Percentiles rank a stretch among this genome's conserved stretches.
Evolutionary conservation across 2,329 filamentous ascomycete genomes (phyloP).

Genomic region (Alternaria gansuensis): DNA sequence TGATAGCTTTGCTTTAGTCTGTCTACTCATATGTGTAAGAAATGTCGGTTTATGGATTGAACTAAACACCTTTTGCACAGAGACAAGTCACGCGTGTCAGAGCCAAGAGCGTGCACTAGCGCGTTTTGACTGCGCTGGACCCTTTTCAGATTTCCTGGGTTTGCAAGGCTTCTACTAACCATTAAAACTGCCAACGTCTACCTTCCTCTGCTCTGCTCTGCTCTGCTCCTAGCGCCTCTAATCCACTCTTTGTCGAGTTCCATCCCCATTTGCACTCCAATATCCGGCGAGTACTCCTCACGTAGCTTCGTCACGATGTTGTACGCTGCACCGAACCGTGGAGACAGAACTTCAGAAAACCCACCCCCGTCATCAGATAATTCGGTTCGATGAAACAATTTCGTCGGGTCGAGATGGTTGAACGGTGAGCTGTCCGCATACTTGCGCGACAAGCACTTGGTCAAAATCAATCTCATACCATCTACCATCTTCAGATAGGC

Average conservation of each 20-base stretch:
- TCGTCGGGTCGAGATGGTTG: neutral
- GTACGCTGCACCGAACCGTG: neutral
- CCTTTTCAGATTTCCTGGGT: neutral
- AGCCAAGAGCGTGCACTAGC: neutral
- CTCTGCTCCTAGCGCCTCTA: neutral
- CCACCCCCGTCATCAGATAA: neutral
- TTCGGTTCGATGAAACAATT: neutral
- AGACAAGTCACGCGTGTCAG: neutral
- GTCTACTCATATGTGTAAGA: neutral
- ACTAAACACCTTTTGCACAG: no score
- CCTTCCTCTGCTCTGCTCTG: neutral
- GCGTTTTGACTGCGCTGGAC: neutral
- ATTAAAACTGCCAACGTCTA: neutral
- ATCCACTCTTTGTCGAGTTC: neutral
- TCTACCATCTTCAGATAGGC: neutral
- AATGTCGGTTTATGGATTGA: neutral
- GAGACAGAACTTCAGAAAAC: neutral
- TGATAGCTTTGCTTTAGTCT: neutral
- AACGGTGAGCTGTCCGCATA: neutral
- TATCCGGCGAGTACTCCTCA: neutral
- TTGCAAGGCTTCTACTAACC: neutral
- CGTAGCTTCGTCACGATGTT: neutral
- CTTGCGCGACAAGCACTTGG: neutral
- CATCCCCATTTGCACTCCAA: no score
- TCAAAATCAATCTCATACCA: slow-evolving; percentile 2